A percentile compares a stretch with the other conserved stretches of the same genome.
Evolutionary conservation across 1,284 basidiomycete species (phyloP).

Genomic region (Polyporus tsugae): DNA sequence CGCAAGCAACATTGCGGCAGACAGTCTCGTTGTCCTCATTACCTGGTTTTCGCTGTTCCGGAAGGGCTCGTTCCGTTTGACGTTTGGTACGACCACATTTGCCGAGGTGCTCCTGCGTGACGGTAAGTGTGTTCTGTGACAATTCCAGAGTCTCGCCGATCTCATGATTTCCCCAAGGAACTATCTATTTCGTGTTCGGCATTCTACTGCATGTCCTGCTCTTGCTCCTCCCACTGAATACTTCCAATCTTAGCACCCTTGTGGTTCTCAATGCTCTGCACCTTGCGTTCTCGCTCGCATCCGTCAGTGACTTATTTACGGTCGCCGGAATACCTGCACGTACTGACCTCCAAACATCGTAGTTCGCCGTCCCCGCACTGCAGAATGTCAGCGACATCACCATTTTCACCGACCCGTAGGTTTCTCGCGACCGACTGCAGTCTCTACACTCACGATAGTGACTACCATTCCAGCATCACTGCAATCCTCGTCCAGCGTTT

Average conservation of each 20-base stretch:
- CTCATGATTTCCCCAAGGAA: not conserved
- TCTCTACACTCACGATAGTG: not conserved
- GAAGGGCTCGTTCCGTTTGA: not conserved
- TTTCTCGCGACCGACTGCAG: not conserved
- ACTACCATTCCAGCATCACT: too few species aligned
- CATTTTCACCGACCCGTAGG: slow-evolving; percentile 12
- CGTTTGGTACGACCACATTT: not conserved
- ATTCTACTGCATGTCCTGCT: not conserved
- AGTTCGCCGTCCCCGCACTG: not conserved
- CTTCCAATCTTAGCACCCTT: not conserved
- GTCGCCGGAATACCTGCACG: too few species aligned
- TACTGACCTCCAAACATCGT: not conserved
- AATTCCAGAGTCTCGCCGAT: not conserved
- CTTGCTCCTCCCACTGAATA: not conserved
- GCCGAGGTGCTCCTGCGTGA: not conserved
- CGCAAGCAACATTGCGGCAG: not conserved
- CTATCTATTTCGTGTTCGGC: slow-evolving; percentile 12
- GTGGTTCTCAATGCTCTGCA: slow-evolving; percentile 13
- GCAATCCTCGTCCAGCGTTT: slow-evolving; percentile 22
- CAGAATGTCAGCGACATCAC: slow-evolving; percentile 5
- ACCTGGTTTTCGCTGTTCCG: not conserved
- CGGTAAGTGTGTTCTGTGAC: not conserved
- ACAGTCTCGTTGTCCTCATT: not conserved
- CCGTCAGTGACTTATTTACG: not conserved
- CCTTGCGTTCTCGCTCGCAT: slow-evolving; percentile 6